Evolutionary conservation across 78 protist genomes (phyloP).

Genomic region (Tieghemostelium lacteum): DNA sequence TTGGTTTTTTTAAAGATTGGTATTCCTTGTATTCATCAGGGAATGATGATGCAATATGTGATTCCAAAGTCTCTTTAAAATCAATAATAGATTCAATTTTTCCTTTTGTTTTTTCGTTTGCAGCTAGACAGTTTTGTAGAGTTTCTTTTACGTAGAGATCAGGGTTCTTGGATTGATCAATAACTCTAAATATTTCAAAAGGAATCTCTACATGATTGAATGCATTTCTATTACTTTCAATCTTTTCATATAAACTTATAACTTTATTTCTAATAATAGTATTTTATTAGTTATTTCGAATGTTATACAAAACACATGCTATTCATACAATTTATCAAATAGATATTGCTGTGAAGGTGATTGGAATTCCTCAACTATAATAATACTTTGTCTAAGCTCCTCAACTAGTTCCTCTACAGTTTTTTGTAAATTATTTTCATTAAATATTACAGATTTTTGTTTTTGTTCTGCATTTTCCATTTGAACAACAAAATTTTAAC

Average conservation of each 20-base stretch:
- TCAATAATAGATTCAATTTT: slow-evolving; percentile 63
- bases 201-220: slow-evolving; percentile 57
- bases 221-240: slow-evolving; percentile 38
- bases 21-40: slow-evolving; percentile 47
- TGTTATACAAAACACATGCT: too few relatives aligned
- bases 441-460: too few relatives aligned
- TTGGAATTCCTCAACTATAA: slow-evolving; percentile 64
- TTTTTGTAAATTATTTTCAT: too few relatives aligned
- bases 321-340: slow-evolving; percentile 46
- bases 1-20: background rate
- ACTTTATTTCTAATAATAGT: slow-evolving; percentile 16
- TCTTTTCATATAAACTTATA: slow-evolving; percentile 43
- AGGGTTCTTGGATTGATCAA: slow-evolving; percentile 71
- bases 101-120: slow-evolving; percentile 72
- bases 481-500: too few relatives aligned
- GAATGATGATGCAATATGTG: slow-evolving; percentile 32
- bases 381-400: slow-evolving; percentile 35
- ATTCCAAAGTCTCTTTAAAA: slow-evolving; percentile 43
- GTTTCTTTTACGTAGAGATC: slow-evolving; percentile 73
- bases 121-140: slow-evolving; percentile 57
- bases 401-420: slow-evolving; percentile 67
- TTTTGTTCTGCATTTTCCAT: too few relatives aligned
- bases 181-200: slow-evolving; percentile 65
- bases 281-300: background rate
- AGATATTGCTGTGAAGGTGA: slow-evolving; percentile 28